Conservation (phyloP, 2,329 filamentous ascomycete species). For the Penicillium italicum region DNA sequence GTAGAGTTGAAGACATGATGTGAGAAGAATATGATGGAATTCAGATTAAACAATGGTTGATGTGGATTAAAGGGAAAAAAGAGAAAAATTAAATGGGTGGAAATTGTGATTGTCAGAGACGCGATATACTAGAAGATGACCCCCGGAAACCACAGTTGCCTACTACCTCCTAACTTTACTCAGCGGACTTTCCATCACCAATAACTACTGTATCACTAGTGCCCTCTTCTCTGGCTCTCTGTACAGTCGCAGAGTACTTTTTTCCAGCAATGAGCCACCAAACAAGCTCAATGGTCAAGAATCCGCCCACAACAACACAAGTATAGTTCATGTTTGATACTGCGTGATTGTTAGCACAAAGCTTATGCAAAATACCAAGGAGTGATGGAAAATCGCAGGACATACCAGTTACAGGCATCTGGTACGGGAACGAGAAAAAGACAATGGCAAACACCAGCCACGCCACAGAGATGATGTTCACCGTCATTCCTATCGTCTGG, state of each 20-base stretch:
- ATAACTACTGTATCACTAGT: not conserved
- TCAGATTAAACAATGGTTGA: not conserved
- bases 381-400: not conserved
- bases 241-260: conserved; percentile 40
- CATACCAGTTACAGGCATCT: conserved; percentile 35
- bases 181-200: not conserved
- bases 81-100: not conserved
- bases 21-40: too few species aligned
- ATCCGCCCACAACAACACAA: conserved; percentile 46
- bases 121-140: not conserved
- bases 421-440: conserved; percentile 47
- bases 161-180: not conserved
- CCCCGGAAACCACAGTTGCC: not conserved
- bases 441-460: conserved; percentile 52
- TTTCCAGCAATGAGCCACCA: conserved; percentile 47
- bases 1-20: too few species aligned
- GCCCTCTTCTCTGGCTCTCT: conserved; percentile 55
- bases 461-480: conserved; percentile 45
- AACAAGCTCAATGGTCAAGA: conserved; percentile 35
- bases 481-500: conserved; percentile 37
- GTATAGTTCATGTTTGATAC: conserved; percentile 50
- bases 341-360: not conserved
- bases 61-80: not conserved
- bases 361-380: not conserved
- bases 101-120: not conserved